A percentile compares a stretch with the other conserved stretches of the same genome.
Evolutionary conservation across 148 eudicot genomes (phyloP).

Genomic region (Chenopodium formosanum): DNA sequence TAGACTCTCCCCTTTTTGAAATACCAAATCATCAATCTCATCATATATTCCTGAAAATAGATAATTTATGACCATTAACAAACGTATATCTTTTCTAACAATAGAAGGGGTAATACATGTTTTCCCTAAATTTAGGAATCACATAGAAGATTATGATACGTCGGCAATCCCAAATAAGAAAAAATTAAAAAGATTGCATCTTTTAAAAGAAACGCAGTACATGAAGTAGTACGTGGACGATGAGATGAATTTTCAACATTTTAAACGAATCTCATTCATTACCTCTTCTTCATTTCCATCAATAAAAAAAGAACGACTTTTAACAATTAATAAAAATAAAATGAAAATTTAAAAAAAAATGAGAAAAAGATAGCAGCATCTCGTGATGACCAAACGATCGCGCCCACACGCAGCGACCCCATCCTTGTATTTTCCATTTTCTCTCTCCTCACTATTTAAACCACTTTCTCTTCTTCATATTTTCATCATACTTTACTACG

Average conservation of each 20-base stretch:
- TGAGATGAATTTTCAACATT: neutral
- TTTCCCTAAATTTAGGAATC: too few species aligned
- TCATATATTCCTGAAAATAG: too few species aligned
- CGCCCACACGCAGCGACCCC: slow-evolving; percentile 37
- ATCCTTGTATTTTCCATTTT: neutral
- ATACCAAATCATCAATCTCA: too few species aligned
- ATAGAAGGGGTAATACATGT: too few species aligned
- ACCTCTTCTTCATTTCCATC: too few species aligned
- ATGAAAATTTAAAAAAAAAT: neutral
- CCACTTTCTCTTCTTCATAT: neutral
- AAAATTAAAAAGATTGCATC: too few species aligned
- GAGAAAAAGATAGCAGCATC: slow-evolving; percentile 8
- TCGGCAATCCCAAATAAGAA: too few species aligned
- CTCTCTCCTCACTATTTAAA: slow-evolving; percentile 23
- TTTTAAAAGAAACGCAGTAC: neutral
- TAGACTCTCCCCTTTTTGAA: too few species aligned
- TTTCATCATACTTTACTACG: neutral
- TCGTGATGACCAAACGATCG: slow-evolving; percentile 34
- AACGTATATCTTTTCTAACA: too few species aligned
- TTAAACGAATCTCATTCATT: neutral
- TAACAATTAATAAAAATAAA: neutral
- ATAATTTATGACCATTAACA: too few species aligned
- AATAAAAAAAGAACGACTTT: neutral
- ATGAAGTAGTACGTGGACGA: neutral
- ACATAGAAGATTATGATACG: too few species aligned